Percentiles rank a stretch among this genome's conserved stretches.
Conservation (phyloP, 805 yeast genomes). For the Nakazawaea wickerhamii region DNA sequence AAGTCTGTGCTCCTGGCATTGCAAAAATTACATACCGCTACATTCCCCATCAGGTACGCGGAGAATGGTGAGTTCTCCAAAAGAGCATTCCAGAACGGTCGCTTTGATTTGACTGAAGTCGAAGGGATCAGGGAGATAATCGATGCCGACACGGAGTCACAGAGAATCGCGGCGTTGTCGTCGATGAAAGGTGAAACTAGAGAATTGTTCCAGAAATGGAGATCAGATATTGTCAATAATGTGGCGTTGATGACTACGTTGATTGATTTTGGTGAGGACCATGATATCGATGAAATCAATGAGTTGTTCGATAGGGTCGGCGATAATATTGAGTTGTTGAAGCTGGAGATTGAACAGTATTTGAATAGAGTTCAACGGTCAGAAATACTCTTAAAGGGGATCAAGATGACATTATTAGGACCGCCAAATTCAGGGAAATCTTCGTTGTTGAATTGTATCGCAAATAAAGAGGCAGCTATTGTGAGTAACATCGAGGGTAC, state of each 20-base stretch:
- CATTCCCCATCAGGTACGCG: slow-evolving; percentile 63
- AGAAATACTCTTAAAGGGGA: slow-evolving; percentile 65
- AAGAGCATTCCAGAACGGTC: slow-evolving; percentile 80
- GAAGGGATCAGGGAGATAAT: slow-evolving; percentile 88
- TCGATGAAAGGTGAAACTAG: slow-evolving; percentile 70
- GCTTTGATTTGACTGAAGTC: slow-evolving; percentile 79
- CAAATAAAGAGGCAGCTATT: slow-evolving; percentile 78
- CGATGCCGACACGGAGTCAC: slow-evolving; percentile 91
- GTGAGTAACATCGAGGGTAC: slow-evolving; percentile 93
- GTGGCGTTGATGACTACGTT: slow-evolving; percentile 79
- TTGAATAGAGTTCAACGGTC: slow-evolving; percentile 46
- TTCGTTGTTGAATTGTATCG: slow-evolving; percentile 70
- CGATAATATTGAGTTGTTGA: slow-evolving; percentile 33
- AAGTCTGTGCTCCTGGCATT: slow-evolving; percentile 63
- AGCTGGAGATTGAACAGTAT: slow-evolving; percentile 39
- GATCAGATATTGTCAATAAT: slow-evolving; percentile 54
- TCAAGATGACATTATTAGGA: slow-evolving; percentile 69
- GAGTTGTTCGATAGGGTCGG: slow-evolving; percentile 48
- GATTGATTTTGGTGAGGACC: slow-evolving; percentile 94
- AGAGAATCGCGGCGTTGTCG: slow-evolving; percentile 67
- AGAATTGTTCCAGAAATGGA: slow-evolving; percentile 55
- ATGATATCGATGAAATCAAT: slow-evolving; percentile 65
- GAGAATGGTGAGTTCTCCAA: slow-evolving; percentile 90
- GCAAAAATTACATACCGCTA: slow-evolving; percentile 41
- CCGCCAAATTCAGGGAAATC: slow-evolving; percentile 98